Evolutionary conservation across 352 stramenopile genomes (phyloP), one percentile per base, ranked within the genome.

Genomic region (Pythium phragmitis): DNA sequence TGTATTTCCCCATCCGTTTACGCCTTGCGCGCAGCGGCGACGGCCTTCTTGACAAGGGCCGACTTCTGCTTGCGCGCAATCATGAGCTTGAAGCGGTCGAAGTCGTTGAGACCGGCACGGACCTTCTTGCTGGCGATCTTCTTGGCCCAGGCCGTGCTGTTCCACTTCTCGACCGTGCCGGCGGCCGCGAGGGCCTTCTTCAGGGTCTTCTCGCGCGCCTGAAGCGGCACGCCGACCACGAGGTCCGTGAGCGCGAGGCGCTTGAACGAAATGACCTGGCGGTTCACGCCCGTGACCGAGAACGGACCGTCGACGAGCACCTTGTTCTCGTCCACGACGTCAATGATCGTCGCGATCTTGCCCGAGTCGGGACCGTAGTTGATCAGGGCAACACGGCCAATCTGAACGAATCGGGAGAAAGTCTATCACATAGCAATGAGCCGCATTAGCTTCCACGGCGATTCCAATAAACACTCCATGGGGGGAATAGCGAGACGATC

Each of bases 71-170:
- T 99, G 79, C 96, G 96, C 47, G 97, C 98, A 73, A 99, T 97
- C 96, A 99, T 99, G 65, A 98, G 87, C 94, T 99, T 99, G 86
- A 99, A 99, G 75, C 98, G 91, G 75, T 98, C 96, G 71, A 99
- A 99, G 88, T 99, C 98, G 67, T 74, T 96, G 26, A 99, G 83
- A 65, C 77, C 76, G 37, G 91, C 91, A 65, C 97, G 96, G 62
- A 89, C 98, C 77, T 97, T 97, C 91, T 99, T 99, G 71, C 89
- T 88, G 41, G 87, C 87, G 57, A 99, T 83, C 88, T 99, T 99
- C 92, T 99, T 99, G 68, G 96, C 96, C 96, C 97, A 99, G 43
- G 82, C 90, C 34, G 91, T 95, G 54, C 76, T 79, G 72, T 98
- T 91, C 97, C 97, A 99, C 79, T 99, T 98, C 46, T 87, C 86